Conservation (phyloP, 495 filamentous ascomycete species). For the Aspergillus conjunctus region DNA sequence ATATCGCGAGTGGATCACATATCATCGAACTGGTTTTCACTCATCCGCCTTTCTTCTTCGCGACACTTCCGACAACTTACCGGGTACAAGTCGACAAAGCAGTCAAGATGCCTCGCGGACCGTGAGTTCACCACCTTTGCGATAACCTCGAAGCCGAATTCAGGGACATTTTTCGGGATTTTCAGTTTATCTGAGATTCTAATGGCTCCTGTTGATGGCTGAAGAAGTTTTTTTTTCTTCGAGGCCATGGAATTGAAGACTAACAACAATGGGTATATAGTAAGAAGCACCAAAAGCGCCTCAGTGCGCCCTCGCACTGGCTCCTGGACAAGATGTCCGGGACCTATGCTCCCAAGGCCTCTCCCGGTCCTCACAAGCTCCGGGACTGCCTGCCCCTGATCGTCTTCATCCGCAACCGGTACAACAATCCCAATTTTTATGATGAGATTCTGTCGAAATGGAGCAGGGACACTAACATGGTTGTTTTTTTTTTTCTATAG, state of each 20-base stretch:
- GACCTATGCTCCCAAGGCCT: slow-evolving; percentile 93
- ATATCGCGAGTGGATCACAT: slow-evolving; percentile 31
- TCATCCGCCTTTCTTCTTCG: slow-evolving; percentile 28
- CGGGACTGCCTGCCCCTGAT: slow-evolving; percentile 98
- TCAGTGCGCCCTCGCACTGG: slow-evolving; percentile 98
- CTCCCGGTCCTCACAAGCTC: slow-evolving; percentile 97
- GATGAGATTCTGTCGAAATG: background rate
- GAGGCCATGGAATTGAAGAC: slow-evolving; percentile 21
- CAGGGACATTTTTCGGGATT: background rate
- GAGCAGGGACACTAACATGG: slow-evolving; percentile 19
- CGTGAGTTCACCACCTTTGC: slow-evolving; percentile 52
- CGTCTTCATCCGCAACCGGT: slow-evolving; percentile 96
- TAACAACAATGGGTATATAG: slow-evolving; percentile 54
- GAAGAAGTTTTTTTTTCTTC: background rate
- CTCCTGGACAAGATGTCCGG: slow-evolving; percentile 99
- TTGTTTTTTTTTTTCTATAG: slow-evolving; percentile 41
- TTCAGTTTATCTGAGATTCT: background rate
- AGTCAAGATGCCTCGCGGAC: slow-evolving; percentile 67
- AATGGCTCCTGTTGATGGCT: background rate
- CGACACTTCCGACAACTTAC: slow-evolving; percentile 47
- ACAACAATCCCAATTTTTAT: slow-evolving; percentile 16
- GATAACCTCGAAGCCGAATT: background rate
- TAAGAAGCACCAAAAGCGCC: slow-evolving; percentile 99
- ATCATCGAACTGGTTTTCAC: slow-evolving; percentile 24
- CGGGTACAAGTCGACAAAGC: slow-evolving; percentile 48